Percentiles rank a stretch among this genome's conserved stretches.
These are phyloP conservation scores for Ampelomyces quisqualis DNA, from an alignment of 2,329 filamentous ascomycete species.

Conservation along the genomic window DNA sequence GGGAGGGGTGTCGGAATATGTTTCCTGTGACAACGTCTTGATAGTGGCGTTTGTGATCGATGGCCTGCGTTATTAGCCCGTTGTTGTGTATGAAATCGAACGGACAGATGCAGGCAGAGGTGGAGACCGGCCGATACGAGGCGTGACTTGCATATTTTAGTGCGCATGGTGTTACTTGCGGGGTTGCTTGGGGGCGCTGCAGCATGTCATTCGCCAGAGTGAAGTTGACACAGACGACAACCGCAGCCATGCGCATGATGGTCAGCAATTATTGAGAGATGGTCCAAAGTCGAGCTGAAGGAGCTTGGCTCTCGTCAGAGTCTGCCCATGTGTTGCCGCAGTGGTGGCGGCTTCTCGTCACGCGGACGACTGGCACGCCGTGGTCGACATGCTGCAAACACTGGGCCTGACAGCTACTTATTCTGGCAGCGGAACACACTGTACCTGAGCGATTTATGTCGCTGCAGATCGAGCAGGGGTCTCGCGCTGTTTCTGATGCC, in stretches of 20 bases:
- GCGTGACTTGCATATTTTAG: slow-evolving; percentile 44
- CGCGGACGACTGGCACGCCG: too few species aligned
- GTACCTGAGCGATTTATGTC: slow-evolving; percentile 2
- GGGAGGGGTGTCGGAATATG: slow-evolving; percentile 4
- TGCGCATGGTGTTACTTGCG: slow-evolving; percentile 29
- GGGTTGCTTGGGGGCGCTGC: slow-evolving; percentile 23
- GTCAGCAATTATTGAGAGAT: slow-evolving; percentile 16
- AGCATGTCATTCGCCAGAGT: slow-evolving; percentile 25
- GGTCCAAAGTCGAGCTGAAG: not conserved
- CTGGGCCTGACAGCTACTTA: not conserved
- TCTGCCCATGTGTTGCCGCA: too few species aligned
- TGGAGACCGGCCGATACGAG: slow-evolving; percentile 21
- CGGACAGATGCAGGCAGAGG: slow-evolving; percentile 27
- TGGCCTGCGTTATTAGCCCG: slow-evolving; percentile 33
- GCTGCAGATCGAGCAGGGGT: slow-evolving; percentile 1
- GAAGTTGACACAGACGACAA: slow-evolving; percentile 11
- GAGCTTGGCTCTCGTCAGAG: not conserved
- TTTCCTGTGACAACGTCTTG: too few species aligned
- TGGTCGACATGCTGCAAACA: not conserved
- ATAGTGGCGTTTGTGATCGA: slow-evolving; percentile 17
- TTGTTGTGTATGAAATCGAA: slow-evolving; percentile 20
- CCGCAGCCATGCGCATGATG: slow-evolving; percentile 22
- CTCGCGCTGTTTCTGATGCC: not conserved
- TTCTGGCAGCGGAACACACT: too few species aligned
- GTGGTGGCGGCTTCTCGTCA: too few species aligned